Evolutionary conservation across 805 yeast species (phyloP).

Genomic region (Candida lessepsii): DNA sequence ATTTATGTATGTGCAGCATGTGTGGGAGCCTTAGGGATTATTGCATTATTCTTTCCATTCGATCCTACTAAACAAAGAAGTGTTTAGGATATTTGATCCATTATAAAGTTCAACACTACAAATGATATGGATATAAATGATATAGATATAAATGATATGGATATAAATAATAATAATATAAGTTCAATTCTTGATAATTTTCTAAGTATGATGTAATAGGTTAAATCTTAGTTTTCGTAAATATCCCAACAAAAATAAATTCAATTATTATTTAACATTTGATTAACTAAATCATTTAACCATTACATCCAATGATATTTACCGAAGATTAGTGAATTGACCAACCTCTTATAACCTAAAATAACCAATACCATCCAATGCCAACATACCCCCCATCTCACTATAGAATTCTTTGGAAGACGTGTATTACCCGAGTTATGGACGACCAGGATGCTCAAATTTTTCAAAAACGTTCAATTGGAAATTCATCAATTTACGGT

Average conservation of each 20-base stretch:
- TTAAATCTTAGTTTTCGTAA: not conserved
- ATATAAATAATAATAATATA: not conserved
- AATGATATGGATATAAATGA: too few relatives aligned
- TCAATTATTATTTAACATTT: too few relatives aligned
- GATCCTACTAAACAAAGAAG: conserved; percentile 32
- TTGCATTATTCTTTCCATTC: conserved; percentile 33
- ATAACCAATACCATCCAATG: too few relatives aligned
- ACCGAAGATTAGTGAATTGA: too few relatives aligned
- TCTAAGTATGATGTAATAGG: too few relatives aligned
- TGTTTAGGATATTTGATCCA: conserved; percentile 19
- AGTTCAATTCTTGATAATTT: not conserved
- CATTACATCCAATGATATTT: too few relatives aligned
- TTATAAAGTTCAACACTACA: too few relatives aligned
- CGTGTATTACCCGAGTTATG: not conserved
- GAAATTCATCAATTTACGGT: not conserved
- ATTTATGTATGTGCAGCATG: conserved; percentile 38
- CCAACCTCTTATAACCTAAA: too few relatives aligned
- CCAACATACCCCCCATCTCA: too few relatives aligned
- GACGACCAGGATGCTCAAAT: conserved; percentile 4
- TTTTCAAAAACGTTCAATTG: not conserved
- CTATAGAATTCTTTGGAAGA: conserved; percentile 1
- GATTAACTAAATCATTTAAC: too few relatives aligned
- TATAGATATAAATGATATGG: too few relatives aligned
- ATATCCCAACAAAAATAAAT: too few relatives aligned
- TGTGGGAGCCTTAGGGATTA: conserved; percentile 31